These are phyloP conservation scores for Alternaria viburni DNA, from an alignment of 2,329 filamentous ascomycete genomes.

Conservation along the genomic window DNA sequence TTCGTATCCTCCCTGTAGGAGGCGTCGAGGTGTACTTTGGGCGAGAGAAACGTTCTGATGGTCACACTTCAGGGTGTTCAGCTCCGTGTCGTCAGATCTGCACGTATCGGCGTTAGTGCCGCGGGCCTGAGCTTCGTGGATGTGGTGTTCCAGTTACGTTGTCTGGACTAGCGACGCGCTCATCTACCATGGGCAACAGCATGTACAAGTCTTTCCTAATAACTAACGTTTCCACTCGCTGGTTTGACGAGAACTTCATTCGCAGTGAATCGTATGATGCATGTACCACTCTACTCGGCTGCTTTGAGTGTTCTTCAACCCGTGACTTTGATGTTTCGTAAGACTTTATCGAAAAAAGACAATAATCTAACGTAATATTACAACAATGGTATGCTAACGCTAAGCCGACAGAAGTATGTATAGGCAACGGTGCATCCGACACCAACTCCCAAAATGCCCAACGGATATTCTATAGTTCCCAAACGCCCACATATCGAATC, in stretches of 20 bases:
- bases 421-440: neutral
- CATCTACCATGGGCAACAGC: neutral
- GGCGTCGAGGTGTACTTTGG: neutral
- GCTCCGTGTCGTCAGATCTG: neutral
- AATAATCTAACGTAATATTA: neutral
- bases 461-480: neutral
- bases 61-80: neutral
- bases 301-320: neutral
- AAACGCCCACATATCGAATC: neutral
- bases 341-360: neutral
- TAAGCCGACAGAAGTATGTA: neutral
- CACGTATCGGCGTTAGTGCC: neutral
- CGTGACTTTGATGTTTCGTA: neutral
- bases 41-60: neutral
- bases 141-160: neutral
- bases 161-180: neutral
- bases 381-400: neutral
- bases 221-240: neutral
- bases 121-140: neutral
- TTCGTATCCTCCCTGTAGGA: neutral
- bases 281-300: neutral
- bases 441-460: neutral
- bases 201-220: neutral
- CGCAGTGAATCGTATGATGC: neutral
- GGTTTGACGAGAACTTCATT: neutral